phyloP scores from a whole-genome alignment of 2,329 filamentous ascomycete species.

The Phyllosticta citriasiana region DNA sequence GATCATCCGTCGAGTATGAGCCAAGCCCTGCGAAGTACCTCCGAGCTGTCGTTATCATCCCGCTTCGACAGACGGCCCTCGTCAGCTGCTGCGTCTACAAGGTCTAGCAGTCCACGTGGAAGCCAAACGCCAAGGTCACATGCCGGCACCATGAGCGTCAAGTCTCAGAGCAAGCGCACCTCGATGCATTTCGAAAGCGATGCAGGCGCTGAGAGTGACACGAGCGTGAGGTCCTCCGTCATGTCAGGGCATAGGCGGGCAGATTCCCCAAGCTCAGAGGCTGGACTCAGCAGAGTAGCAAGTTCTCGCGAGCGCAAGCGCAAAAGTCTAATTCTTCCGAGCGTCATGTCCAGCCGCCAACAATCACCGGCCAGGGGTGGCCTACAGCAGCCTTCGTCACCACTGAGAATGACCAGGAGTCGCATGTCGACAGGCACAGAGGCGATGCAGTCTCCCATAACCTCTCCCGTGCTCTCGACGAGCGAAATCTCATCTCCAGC shows the following conservation, averaged over 20 bases:
- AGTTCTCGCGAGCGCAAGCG: conserved; percentile 78
- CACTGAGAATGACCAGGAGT: conserved; percentile 75
- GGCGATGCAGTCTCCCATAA: conserved; percentile 69
- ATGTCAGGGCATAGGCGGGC: conserved; percentile 62
- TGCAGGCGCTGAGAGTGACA: conserved; percentile 72
- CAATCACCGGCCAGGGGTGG: conserved; percentile 76
- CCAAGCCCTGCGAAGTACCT: conserved; percentile 45
- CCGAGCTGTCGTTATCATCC: conserved; percentile 38
- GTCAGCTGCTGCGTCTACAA: conserved; percentile 62
- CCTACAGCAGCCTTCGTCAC: conserved; percentile 63
- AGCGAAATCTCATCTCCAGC: conserved; percentile 74
- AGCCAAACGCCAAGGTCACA: conserved; percentile 86
- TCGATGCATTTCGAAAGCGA: conserved; percentile 80
- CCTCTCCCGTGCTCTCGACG: conserved; percentile 74
- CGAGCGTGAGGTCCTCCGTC: conserved; percentile 73
- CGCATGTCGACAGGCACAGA: conserved; percentile 55
- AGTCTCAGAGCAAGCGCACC: conserved; percentile 58
- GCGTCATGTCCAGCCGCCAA: conserved; percentile 69
- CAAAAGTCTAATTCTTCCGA: conserved; percentile 73
- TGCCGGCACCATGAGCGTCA: conserved; percentile 47
- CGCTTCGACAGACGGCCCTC: conserved; percentile 43
- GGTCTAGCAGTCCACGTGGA: conserved; percentile 82
- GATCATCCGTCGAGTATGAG: conserved; percentile 48
- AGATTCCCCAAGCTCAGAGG: conserved; percentile 84
- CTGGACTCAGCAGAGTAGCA: conserved; percentile 64